A percentile compares a stretch with the other conserved stretches of the same genome.
Evolutionary conservation across 805 yeast species (phyloP).

Genomic region (Cyberlindnera euphorbiae): DNA sequence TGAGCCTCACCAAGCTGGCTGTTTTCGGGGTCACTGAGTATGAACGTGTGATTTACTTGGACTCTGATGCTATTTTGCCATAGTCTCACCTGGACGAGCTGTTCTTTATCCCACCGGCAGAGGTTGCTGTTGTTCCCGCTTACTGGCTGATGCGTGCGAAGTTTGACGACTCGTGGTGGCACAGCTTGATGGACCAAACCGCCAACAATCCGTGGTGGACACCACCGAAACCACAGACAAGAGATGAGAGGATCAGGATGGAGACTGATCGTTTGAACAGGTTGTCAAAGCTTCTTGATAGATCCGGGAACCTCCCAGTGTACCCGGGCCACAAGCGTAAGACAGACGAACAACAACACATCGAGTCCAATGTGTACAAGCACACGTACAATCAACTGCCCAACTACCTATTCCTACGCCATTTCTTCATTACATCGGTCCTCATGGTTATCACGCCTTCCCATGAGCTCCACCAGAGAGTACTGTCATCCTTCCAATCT

Average conservation of each 20-base stretch:
- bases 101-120: constrained; percentile 43
- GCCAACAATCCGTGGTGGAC: constrained; percentile 11
- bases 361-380: constrained; percentile 17
- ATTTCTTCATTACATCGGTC: constrained; percentile 35
- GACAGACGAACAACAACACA: too few relatives aligned
- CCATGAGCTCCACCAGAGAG: too few relatives aligned
- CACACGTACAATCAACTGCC: constrained; percentile 38
- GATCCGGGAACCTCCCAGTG: too few relatives aligned
- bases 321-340: too few relatives aligned
- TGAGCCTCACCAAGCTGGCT: constrained; percentile 50
- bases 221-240: constrained; percentile 22
- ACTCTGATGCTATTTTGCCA: constrained; percentile 47
- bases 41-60: constrained; percentile 51
- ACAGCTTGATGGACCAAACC: constrained; percentile 17
- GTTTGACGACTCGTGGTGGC: too few relatives aligned
- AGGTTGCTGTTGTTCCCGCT: constrained; percentile 42
- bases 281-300: not conserved
- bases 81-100: constrained; percentile 42
- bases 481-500: too few relatives aligned
- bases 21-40: constrained; percentile 45
- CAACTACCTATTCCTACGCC: constrained; percentile 25
- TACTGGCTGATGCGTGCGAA: constrained; percentile 39
- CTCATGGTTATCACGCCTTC: constrained; percentile 57
- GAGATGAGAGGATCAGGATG: constrained; percentile 31
- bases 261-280: constrained; percentile 47